Percentiles rank a stretch among this genome's conserved stretches.
Evolutionary conservation across 2,329 filamentous ascomycete species (phyloP).

Genomic region (Clonostachys solani): DNA sequence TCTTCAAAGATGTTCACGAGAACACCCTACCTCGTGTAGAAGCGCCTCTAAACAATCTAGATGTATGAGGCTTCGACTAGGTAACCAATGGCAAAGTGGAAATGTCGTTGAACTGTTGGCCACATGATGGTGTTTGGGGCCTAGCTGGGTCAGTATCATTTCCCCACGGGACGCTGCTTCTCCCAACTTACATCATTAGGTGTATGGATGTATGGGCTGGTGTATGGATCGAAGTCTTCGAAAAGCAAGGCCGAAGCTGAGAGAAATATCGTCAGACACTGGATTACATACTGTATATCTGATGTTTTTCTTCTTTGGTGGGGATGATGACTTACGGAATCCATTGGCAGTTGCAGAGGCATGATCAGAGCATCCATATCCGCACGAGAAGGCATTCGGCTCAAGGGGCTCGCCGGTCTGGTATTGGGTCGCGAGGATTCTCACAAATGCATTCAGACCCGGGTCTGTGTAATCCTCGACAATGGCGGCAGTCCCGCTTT

Average conservation of each 20-base stretch:
- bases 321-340: constrained; percentile 20
- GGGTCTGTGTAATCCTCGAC: constrained; percentile 40
- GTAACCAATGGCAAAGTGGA: constrained; percentile 28
- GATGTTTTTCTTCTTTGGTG: no score
- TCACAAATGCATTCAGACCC: constrained; percentile 31
- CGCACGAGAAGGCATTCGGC: constrained; percentile 28
- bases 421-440: constrained; percentile 19
- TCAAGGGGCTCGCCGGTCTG: constrained; percentile 17
- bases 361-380: constrained; percentile 42
- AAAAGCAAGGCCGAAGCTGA: constrained; percentile 28
- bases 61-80: constrained; percentile 29
- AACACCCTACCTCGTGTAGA: no score
- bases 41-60: constrained; percentile 8
- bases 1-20: no score
- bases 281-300: no score
- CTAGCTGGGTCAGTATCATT: constrained; percentile 7
- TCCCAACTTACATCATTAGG: constrained; percentile 23
- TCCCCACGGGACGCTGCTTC: no score
- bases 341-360: constrained; percentile 24
- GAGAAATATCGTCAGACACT: not conserved
- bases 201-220: constrained; percentile 24
- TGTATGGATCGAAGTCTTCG: constrained; percentile 22
- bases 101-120: constrained; percentile 25
- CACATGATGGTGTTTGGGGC: constrained; percentile 26
- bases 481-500: constrained; percentile 36